phyloP scores from a whole-genome alignment of 2,329 filamentous ascomycete species.

The Trichoderma endophyticum region DNA sequence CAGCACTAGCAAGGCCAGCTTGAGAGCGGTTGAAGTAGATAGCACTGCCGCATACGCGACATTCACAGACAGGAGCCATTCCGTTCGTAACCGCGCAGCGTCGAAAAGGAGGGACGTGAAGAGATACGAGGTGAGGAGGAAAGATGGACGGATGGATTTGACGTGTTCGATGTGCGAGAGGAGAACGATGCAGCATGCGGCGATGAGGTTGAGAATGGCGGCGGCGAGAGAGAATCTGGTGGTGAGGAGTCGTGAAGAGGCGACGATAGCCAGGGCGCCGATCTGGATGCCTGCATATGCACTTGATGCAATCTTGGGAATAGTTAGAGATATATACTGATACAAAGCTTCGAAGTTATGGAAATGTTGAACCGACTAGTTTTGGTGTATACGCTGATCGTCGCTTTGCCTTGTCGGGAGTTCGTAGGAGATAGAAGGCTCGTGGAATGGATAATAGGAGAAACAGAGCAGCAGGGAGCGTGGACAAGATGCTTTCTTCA shows the following conservation, averaged over 20 bases:
- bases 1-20: conserved; percentile 27
- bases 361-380: conserved; percentile 22
- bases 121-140: conserved; percentile 30
- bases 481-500: conserved; percentile 30
- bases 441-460: conserved; percentile 26
- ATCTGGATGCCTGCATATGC: conserved; percentile 28
- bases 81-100: conserved; percentile 31
- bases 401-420: conserved; percentile 26
- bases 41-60: conserved; percentile 26
- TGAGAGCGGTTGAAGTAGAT: conserved; percentile 25
- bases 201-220: conserved; percentile 29
- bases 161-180: conserved; percentile 33
- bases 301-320: conserved; percentile 24
- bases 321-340: neutral
- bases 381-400: conserved; percentile 29
- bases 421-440: conserved; percentile 25
- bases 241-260: conserved; percentile 26
- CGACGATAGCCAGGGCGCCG: conserved; percentile 27
- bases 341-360: neutral
- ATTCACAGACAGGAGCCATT: conserved; percentile 32
- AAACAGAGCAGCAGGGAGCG: conserved; percentile 27
- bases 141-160: conserved; percentile 34
- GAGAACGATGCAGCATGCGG: conserved; percentile 28
- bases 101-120: conserved; percentile 33
- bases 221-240: conserved; percentile 30